A percentile compares a stretch with the other conserved stretches of the same genome.
phyloP scores from a whole-genome alignment of 2,329 filamentous ascomycete species.

The Paecilomyces formosus region DNA sequence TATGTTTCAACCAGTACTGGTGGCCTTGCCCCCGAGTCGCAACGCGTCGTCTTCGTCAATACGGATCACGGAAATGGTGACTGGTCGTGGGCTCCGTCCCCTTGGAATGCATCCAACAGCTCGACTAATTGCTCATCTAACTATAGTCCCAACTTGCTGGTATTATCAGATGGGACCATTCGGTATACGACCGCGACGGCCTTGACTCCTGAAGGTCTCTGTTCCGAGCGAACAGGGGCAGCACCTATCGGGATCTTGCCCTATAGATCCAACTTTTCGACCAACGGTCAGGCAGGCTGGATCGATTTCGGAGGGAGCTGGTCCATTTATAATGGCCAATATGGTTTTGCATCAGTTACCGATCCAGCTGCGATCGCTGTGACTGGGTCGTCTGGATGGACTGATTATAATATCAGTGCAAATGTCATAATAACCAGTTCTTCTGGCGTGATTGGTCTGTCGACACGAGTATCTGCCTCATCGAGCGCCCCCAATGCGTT shows the following conservation, averaged over 20 bases:
- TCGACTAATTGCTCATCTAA: neutral
- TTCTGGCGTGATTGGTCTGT: constrained; percentile 1
- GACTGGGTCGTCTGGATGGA: constrained; percentile 6
- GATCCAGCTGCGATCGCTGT: neutral
- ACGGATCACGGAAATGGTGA: constrained; percentile 1
- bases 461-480: constrained; percentile 1
- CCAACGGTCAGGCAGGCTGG: constrained; percentile 2
- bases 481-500: constrained; percentile 1
- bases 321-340: constrained; percentile 1
- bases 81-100: constrained; percentile 4
- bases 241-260: constrained; percentile 1
- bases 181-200: neutral
- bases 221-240: neutral
- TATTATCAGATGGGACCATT: neutral
- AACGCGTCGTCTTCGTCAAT: constrained; percentile 2
- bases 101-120: neutral
- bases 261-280: constrained; percentile 2
- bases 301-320: neutral
- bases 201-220: neutral
- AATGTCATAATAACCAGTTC: constrained; percentile 2
- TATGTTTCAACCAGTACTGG: neutral
- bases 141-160: constrained; percentile 3
- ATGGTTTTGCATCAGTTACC: constrained; percentile 1
- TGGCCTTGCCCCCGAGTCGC: neutral
- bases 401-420: constrained; percentile 4